A percentile compares a stretch with the other conserved stretches of the same genome.
phyloP scores from a whole-genome alignment of 2,329 filamentous ascomycete genomes.

The Neofusicoccum cordaticola region DNA sequence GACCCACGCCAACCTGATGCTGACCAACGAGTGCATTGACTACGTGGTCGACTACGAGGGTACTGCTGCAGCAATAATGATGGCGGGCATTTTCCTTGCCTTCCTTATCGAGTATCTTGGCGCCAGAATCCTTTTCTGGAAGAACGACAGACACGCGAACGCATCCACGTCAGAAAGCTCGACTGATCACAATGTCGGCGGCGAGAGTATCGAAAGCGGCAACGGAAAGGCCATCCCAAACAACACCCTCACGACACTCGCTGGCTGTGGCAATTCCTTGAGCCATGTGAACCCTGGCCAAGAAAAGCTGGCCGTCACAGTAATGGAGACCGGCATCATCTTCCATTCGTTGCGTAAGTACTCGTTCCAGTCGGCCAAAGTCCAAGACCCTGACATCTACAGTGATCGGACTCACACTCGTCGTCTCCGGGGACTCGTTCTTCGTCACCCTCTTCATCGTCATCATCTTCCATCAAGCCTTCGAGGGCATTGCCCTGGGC shows the following conservation, averaged over 20 bases:
- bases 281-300: not conserved
- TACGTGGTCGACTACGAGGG: slow-evolving; percentile 62
- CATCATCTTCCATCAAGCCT: slow-evolving; percentile 75
- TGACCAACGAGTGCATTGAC: slow-evolving; percentile 66
- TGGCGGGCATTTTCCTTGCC: slow-evolving; percentile 71
- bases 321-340: slow-evolving; percentile 71
- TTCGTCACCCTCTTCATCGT: slow-evolving; percentile 57
- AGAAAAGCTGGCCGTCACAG: slow-evolving; percentile 45
- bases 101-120: slow-evolving; percentile 69
- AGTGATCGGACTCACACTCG: slow-evolving; percentile 63
- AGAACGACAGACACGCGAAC: not conserved
- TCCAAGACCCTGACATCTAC: not conserved
- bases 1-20: slow-evolving; percentile 72
- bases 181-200: slow-evolving; percentile 20
- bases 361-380: slow-evolving; percentile 43
- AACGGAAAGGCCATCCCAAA: slow-evolving; percentile 23
- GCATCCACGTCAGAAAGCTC: not conserved
- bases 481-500: slow-evolving; percentile 73
- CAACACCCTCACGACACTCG: slow-evolving; percentile 43
- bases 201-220: slow-evolving; percentile 20
- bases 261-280: slow-evolving; percentile 24
- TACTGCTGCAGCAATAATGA: slow-evolving; percentile 67
- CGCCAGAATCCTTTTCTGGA: not conserved
- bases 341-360: slow-evolving; percentile 62
- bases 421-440: slow-evolving; percentile 50